Evolutionary conservation across 768 basidiomycete species (phyloP), one percentile per base, ranked within the genome.

Genomic region (Termitomyces sp.): DNA sequence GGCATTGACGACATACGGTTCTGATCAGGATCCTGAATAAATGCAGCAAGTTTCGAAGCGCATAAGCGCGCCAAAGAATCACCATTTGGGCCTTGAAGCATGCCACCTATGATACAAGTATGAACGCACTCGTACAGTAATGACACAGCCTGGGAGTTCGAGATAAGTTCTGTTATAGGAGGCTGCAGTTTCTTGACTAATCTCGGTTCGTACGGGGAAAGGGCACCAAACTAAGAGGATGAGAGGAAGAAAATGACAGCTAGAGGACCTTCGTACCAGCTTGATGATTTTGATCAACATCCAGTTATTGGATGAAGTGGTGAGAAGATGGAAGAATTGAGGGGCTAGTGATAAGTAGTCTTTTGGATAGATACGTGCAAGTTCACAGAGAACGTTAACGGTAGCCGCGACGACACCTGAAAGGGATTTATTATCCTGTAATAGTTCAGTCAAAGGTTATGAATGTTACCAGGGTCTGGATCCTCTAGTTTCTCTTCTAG

Each of bases 261-360:
- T 9, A 3, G n/a, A 36, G 48, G 20, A 4, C 42, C 34, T 50
- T 61, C 60, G 68, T 73, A 95, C 96, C 73, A 98, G 74, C 76
- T 99, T 99, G 71, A 98, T 88, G 57, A 98, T 89, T 76, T 99
- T 99, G 74, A 99, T 99, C 61, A 99, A 83, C 93, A 98, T 96
- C 97, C 97, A 99, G 68, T 99, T 99, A 73, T 99, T 98, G 10
- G 92, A 90, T 11, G 94, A 94, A 2, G 89, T 94, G 0, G 94
- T 97, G 61, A 99, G 77, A 11, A 98, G 82, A 68, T 92, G 93
- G 73, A 98, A 99, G 57, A 98, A 74, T 67, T 92, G 91, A 10
- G 97, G 97, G 2, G 96, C 97, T 45, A 99, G 75, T 4, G 87
- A 80, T 8, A 99, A 80, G 70, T 94, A 95, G 62, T 91, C 90